Evolutionary conservation across 345 rosid species (phyloP).

Genomic region (Lepidium africanum): DNA sequence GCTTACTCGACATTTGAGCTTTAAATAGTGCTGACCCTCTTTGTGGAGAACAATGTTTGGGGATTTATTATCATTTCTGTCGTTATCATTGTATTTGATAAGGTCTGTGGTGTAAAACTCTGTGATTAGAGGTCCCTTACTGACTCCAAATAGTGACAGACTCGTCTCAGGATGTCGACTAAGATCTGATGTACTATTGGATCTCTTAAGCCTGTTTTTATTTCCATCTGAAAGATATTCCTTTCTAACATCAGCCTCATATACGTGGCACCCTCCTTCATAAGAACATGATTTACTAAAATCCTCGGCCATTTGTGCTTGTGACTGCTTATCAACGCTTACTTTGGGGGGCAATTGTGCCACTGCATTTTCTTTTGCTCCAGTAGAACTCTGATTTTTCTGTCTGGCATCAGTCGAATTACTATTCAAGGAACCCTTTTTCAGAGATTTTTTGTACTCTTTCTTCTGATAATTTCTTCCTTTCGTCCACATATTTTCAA

Average conservation of each 20-base stretch:
- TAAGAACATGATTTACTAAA: slow-evolving; percentile 24
- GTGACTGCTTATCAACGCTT: slow-evolving; percentile 33
- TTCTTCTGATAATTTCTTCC: slow-evolving; percentile 86
- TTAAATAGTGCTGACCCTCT: slow-evolving; percentile 47
- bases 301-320: slow-evolving; percentile 19
- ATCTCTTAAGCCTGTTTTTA: slow-evolving; percentile 65
- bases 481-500: slow-evolving; percentile 97
- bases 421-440: slow-evolving; percentile 22
- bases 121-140: slow-evolving; percentile 53
- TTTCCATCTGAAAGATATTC: slow-evolving; percentile 38
- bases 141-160: slow-evolving; percentile 43
- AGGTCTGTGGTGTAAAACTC: slow-evolving; percentile 65
- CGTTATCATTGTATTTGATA: slow-evolving; percentile 34
- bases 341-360: slow-evolving; percentile 29
- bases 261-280: slow-evolving; percentile 24
- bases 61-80: slow-evolving; percentile 29
- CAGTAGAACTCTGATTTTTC: slow-evolving; percentile 25
- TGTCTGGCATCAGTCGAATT: slow-evolving; percentile 14
- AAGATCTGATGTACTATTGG: slow-evolving; percentile 77
- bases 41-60: slow-evolving; percentile 31
- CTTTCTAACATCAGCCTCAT: slow-evolving; percentile 20
- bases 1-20: slow-evolving; percentile 81
- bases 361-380: slow-evolving; percentile 36
- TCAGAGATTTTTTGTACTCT: slow-evolving; percentile 45
- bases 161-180: slow-evolving; percentile 38